These are phyloP conservation scores for Pulveroboletus sp. DNA, from an alignment of 768 basidiomycete genomes.

Conservation along the genomic window DNA sequence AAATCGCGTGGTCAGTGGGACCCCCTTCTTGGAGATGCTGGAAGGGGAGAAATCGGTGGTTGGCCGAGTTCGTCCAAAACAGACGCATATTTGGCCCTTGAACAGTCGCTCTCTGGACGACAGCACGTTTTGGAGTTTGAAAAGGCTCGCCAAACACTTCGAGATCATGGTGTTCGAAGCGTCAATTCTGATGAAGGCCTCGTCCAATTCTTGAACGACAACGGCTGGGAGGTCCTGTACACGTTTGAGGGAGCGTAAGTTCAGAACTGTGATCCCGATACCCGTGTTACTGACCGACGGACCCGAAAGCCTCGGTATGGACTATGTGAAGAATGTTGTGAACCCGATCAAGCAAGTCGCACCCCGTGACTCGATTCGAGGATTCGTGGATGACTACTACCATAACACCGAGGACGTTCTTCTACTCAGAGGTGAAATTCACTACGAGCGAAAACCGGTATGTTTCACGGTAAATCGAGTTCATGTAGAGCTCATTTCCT, in stretches of 20 bases:
- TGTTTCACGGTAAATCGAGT: background rate
- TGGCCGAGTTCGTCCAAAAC: slow-evolving; percentile 24
- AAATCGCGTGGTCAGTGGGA: slow-evolving; percentile 32
- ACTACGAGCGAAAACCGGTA: slow-evolving; percentile 40
- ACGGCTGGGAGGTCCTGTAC: slow-evolving; percentile 36
- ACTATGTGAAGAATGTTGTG: slow-evolving; percentile 41
- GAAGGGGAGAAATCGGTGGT: slow-evolving; percentile 15
- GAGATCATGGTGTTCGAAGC: slow-evolving; percentile 8
- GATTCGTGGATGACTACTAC: slow-evolving; percentile 39
- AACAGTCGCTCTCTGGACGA: slow-evolving; percentile 16
- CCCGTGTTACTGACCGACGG: slow-evolving; percentile 8
- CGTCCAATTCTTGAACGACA: slow-evolving; percentile 26
- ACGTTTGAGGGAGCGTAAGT: slow-evolving; percentile 41
- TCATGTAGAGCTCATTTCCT: slow-evolving; percentile 5
- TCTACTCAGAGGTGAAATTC: slow-evolving; percentile 39
- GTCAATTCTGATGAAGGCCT: slow-evolving; percentile 29
- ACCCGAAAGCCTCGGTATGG: slow-evolving; percentile 37
- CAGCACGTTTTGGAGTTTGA: slow-evolving; percentile 22
- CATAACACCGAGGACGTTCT: slow-evolving; percentile 35
- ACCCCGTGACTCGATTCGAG: slow-evolving; percentile 35
- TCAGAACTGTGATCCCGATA: background rate
- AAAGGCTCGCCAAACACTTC: slow-evolving; percentile 19
- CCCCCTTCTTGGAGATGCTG: slow-evolving; percentile 9
- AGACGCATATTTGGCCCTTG: slow-evolving; percentile 17
- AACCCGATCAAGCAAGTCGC: slow-evolving; percentile 36